phyloP scores from a whole-genome alignment of 805 yeast genomes.

The Huiozyma naganishii region DNA sequence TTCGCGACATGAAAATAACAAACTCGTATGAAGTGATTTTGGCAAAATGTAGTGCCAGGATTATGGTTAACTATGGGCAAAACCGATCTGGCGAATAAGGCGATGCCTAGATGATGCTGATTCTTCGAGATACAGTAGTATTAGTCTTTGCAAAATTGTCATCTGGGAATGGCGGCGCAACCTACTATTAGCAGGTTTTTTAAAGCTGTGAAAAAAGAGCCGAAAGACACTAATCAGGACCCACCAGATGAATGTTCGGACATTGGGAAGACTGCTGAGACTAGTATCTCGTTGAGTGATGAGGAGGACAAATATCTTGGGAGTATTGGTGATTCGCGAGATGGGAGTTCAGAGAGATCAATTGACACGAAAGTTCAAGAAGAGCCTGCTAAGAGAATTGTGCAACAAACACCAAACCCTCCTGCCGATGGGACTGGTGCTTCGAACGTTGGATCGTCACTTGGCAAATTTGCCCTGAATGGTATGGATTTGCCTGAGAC shows the following conservation, averaged over 20 bases:
- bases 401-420: too few species aligned
- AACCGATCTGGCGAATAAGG: too few species aligned
- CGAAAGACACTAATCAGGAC: not conserved
- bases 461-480: too few species aligned
- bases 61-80: too few species aligned
- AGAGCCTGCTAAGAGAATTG: not conserved
- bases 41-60: too few species aligned
- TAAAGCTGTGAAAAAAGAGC: slow-evolving; percentile 6
- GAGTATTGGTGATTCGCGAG: not conserved
- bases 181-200: slow-evolving; percentile 26
- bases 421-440: too few species aligned
- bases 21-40: too few species aligned
- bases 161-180: slow-evolving; percentile 14
- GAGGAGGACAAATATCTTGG: not conserved
- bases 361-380: not conserved
- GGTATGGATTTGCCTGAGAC: not conserved
- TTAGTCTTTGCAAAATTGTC: too few species aligned
- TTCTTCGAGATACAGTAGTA: too few species aligned
- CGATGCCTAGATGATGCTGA: too few species aligned
- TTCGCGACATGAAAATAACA: too few species aligned
- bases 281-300: slow-evolving; percentile 2
- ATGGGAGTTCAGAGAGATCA: not conserved
- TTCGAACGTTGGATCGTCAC: too few species aligned
- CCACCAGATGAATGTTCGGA: not conserved
- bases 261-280: not conserved